Evolutionary conservation across 208 protist genomes (phyloP).

Genomic region (Porcisia hertigi): DNA sequence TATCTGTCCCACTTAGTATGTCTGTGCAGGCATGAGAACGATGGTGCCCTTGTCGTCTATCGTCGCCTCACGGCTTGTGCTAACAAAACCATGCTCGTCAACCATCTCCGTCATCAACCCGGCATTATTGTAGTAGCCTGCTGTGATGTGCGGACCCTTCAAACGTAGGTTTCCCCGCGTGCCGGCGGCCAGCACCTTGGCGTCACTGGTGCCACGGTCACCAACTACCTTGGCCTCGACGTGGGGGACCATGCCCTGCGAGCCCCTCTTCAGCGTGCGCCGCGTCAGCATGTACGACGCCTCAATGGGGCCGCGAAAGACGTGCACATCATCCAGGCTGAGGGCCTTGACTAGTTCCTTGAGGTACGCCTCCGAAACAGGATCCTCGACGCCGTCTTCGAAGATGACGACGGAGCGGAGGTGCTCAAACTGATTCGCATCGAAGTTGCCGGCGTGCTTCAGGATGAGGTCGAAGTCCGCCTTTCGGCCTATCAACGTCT

Average conservation of each 20-base stretch:
- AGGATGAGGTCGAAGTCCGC: slow-evolving; percentile 86
- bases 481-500: slow-evolving; percentile 78
- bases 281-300: slow-evolving; percentile 79
- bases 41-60: slow-evolving; percentile 74
- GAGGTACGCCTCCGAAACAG: slow-evolving; percentile 71
- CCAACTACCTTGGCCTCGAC: slow-evolving; percentile 88
- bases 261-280: slow-evolving; percentile 68
- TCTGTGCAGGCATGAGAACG: slow-evolving; percentile 60
- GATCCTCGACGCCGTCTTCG: slow-evolving; percentile 66
- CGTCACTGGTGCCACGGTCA: slow-evolving; percentile 86
- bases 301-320: slow-evolving; percentile 89
- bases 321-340: slow-evolving; percentile 84
- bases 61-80: slow-evolving; percentile 83
- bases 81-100: slow-evolving; percentile 85
- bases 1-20: slow-evolving; percentile 47
- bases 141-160: slow-evolving; percentile 83
- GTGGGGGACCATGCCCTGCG: slow-evolving; percentile 82
- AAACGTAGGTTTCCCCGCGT: slow-evolving; percentile 87
- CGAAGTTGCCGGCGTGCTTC: slow-evolving; percentile 89
- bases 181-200: slow-evolving; percentile 82
- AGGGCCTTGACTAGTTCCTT: slow-evolving; percentile 74
- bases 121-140: slow-evolving; percentile 92
- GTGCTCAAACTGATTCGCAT: slow-evolving; percentile 86
- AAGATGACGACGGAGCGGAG: slow-evolving; percentile 85
- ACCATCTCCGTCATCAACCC: slow-evolving; percentile 88